Percentiles rank a stretch among this genome's conserved stretches.
These are phyloP conservation scores for Beauveria varroae DNA, from an alignment of 2,329 filamentous ascomycete species.

Conservation along the genomic window DNA sequence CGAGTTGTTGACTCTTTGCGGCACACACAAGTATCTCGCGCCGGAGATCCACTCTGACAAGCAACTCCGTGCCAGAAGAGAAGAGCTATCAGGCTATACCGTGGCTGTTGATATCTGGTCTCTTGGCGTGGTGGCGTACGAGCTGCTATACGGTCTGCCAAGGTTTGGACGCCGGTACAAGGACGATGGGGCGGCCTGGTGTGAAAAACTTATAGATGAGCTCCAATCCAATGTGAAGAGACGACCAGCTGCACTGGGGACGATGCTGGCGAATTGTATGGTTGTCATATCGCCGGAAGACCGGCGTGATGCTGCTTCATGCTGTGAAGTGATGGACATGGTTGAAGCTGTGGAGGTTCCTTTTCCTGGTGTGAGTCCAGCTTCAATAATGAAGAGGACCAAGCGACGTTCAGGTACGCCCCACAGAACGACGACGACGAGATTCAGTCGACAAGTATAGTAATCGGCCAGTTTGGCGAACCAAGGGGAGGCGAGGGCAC, in stretches of 20 bases:
- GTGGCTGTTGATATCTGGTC: constrained; percentile 89
- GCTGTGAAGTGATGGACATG: not conserved
- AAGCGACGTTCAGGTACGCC: not conserved
- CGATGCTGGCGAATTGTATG: not conserved
- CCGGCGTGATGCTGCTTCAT: not conserved
- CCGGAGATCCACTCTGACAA: constrained; percentile 57
- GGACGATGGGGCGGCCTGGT: not conserved
- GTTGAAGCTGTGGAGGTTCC: not conserved
- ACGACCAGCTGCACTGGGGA: not conserved
- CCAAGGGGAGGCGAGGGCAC: too few relatives aligned
- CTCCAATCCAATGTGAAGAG: not conserved
- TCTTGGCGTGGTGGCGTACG: constrained; percentile 62
- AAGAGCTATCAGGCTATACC: constrained; percentile 57
- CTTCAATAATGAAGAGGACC: not conserved
- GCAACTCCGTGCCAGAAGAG: not conserved
- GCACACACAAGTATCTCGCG: constrained; percentile 81
- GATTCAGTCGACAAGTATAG: not conserved
- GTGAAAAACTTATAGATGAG: not conserved
- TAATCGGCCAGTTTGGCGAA: too few relatives aligned
- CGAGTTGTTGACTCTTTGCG: constrained; percentile 82
- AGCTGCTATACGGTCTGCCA: constrained; percentile 13
- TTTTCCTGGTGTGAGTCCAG: not conserved
- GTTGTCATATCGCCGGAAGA: not conserved
- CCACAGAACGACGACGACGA: not conserved
- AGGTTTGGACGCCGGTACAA: not conserved